Evolutionary conservation across 768 basidiomycete species (phyloP), one percentile per base, ranked within the genome.

Genomic region (Trametes gibbosa): DNA sequence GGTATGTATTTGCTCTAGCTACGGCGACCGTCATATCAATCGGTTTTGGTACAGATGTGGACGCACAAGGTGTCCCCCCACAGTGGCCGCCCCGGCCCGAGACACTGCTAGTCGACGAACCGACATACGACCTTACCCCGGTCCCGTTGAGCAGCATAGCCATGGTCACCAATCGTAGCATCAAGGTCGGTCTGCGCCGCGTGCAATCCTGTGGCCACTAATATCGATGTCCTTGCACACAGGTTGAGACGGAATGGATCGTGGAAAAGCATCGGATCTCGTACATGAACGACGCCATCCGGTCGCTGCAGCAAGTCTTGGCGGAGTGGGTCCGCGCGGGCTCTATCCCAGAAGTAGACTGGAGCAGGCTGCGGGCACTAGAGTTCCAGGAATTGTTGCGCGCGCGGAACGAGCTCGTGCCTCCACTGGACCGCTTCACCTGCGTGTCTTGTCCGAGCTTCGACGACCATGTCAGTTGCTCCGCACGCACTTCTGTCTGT

Each of bases 381-480:
- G 95, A 98, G 53, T 97, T 98, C 70, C 93, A 98, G 71, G 96
- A 98, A 63, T 74, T 79, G 21, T 69, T 98, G 51, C 82, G 83
- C 58, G 67, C 77, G 40, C 78, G 95, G 58, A 76, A 86, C 50
- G 73, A 72, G 12, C 69, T 87, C 5, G 69, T 74, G 2, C 70
- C 78, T 59, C 74, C 74, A 25, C 67, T 90, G 29, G 63, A 72
- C 14, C 74, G 55, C 5, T 76, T 74, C 43, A 71, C 67, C 3
- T 95, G 91, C 72, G 72, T 74, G 17, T 68, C 74, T 9, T 96
- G 93, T 65, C 74, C 75, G 1, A 74, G 88, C 32, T 95, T 98
- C 64, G 75, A 82, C 12, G 73, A 84, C 9, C 91, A 95, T 75
- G 96, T 90, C 70, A 70, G 90, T 78, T 17, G 3, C 12, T n/a